phyloP scores from a whole-genome alignment of 345 rosid genomes.

The Eucalyptus pauciflora region DNA sequence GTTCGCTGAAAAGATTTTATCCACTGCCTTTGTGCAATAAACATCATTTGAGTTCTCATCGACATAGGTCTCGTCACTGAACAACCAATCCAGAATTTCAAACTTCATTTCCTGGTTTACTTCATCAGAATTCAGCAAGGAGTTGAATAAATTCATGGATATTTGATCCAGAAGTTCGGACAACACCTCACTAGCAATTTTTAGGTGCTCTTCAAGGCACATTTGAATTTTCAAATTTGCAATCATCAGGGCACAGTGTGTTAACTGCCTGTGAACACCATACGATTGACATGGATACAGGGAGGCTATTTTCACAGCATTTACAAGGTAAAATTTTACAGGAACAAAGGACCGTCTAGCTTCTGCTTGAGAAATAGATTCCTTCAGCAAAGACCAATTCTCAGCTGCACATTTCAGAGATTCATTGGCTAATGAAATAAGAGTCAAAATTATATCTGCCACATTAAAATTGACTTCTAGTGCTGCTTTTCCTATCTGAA shows the following conservation, averaged over 20 bases:
- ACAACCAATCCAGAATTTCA: slow-evolving; percentile 56
- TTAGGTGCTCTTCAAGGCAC: slow-evolving; percentile 33
- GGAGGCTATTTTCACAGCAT: slow-evolving; percentile 65
- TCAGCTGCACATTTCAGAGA: slow-evolving; percentile 59
- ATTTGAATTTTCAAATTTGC: slow-evolving; percentile 47
- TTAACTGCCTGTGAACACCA: slow-evolving; percentile 42
- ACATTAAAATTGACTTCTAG: slow-evolving; percentile 30
- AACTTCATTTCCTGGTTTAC: slow-evolving; percentile 37
- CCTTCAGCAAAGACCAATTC: slow-evolving; percentile 63
- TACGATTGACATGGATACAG: slow-evolving; percentile 58
- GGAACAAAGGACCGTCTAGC: slow-evolving; percentile 85
- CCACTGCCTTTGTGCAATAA: slow-evolving; percentile 12
- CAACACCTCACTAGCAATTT: slow-evolving; percentile 51
- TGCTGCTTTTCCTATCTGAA: slow-evolving; percentile 55
- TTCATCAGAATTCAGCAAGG: slow-evolving; percentile 50
- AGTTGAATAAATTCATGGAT: slow-evolving; percentile 41
- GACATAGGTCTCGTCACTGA: slow-evolving; percentile 16
- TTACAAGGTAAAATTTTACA: slow-evolving; percentile 77
- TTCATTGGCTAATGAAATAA: slow-evolving; percentile 47
- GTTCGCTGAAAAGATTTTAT: slow-evolving; percentile 35
- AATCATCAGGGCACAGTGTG: slow-evolving; percentile 39
- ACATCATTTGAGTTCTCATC: slow-evolving; percentile 7
- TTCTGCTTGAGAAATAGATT: slow-evolving; percentile 49
- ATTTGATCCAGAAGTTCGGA: slow-evolving; percentile 76
- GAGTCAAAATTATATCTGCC: slow-evolving; percentile 52